Base-by-base conservation (phyloP, 139 green algal species). In the Micromonas commoda region DNA sequence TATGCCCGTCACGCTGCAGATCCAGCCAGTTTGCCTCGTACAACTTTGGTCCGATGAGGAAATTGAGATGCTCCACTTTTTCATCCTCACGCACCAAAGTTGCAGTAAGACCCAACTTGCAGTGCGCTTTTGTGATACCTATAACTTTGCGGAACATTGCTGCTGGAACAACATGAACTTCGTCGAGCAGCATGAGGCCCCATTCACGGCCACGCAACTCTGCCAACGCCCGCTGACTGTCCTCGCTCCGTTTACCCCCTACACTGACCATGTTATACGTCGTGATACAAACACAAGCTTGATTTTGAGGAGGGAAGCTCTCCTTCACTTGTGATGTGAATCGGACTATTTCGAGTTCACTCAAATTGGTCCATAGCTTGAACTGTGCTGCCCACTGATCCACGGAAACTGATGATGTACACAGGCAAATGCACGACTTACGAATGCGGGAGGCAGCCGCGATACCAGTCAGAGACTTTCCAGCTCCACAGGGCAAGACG, bases 21-120 rank as follows among this genome's bases (percentile, higher is more conserved):
- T 99, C 96, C 73, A 98, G 87, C 95, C 95, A 99, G 86, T 99
- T 99, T 77, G 95, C 95, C 84, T 99, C 95, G 74, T 98, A 99
- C 80, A 99, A 90, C 88, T 99, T 97, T 73, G 94, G 84, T 4
- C 89, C 93, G 71, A 99, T 99, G 16, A 99, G 89, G 83, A 99
- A 99, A 87, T 99, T 98, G 64, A 99, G 92, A 85, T 99, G 94
- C 0, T 82, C 82, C 19, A 88, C 86, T 1, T 71, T 72, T 71
- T 94, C 88, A 82, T 99, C 95, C 87, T 99, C 95, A 0, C 95
- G 87, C 38, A 99, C 94, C 70, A 99, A 86, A 2, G 95, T 99
- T 37, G 84, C 77, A 1, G 95, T 99, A 68, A 99, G 85, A 9
- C 95, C 95, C 66, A 99, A 89, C 88, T 99, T 99, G 89, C 90